Base-by-base conservation (phyloP, 345 rosid species). In the Pugionium dolabratum region DNA sequence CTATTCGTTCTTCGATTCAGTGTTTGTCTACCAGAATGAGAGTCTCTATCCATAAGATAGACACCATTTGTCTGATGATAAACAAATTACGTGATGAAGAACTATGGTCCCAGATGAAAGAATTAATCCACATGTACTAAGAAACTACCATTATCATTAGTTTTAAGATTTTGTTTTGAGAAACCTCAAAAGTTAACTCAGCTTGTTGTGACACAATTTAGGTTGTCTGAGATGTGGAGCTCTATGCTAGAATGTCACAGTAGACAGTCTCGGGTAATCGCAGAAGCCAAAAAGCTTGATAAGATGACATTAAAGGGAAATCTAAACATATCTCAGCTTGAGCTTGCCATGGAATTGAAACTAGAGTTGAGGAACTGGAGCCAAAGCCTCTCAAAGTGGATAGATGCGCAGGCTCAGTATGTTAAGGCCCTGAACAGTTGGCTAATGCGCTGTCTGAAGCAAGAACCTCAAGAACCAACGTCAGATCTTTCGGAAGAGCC, bases 151-250 rank as follows among this genome's bases (percentile, higher is more conserved):
- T 37, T 41, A 54, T 63, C 43, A 36, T 46, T 2, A 10, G 9
- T 40, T 9, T 34, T 57, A n/a, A 32, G 25, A 33, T 41, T 42
- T 18, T 65, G 51, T 18, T 35, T 72, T 25, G 47, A 72, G 9
- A 26, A 42, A 3, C 25, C 33, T 64, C 27, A 41, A 4, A 34
- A 56, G 7, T 11, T 7, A 51, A 5, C 29, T 53, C 25, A 61
- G 32, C 54, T 40, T 39, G 0, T 28, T 63, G 7, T 64, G 58
- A 57, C 41, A 57, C 9, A 50, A 70, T 29, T 25, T 52, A 87
- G 95, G 84, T 67, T 77, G 26, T 73, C 79, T 43, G 73, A 43
- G 54, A 89, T 86, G 96, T 86, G 93, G 93, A 79, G 67, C 64
- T 67, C 70, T 25, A 86, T 89, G 96, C 44, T 62, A 70, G 90